Base-by-base conservation (phyloP, 768 basidiomycete species). In the Mrakia blollopis region DNA sequence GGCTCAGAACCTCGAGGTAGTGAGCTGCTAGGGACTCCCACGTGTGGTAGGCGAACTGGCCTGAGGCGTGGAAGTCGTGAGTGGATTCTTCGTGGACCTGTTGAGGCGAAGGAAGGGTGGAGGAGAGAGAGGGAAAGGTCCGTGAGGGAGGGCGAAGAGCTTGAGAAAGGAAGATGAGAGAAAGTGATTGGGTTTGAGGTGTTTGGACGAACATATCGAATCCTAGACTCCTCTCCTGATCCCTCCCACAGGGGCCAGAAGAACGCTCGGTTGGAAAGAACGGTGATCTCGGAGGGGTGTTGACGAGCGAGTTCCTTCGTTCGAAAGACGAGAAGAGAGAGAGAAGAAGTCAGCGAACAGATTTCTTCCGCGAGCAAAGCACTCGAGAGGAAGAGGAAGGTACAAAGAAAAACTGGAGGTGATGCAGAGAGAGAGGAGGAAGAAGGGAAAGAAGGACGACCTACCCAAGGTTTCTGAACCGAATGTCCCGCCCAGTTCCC, bases 191-290 rank as follows among this genome's bases (percentile, higher is more conserved):
- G 67, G 13, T 21, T 8, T 3, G 39, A 47, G 41, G 23, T 14
- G 52, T 61, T 81, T 65, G n/a, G 82, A 80, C 77, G 82, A 81
- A 74, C 77, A 30, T 78, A 78, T 21, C 68, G 73, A 35, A 78
- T 78, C n/a, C 73, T 35, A 10, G 73, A 74, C n/a, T 68, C 73
- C 47, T 62, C 73, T 25, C 73, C 73, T 25, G 81, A 79, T 1
- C 84, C 84, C 52, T 81, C 80, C 84, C 84, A 84, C 75, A 83
- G 80, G 23, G 84, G 84, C 82, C 82, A 84, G 78, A 84, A 84
- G 79, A 84, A 84, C 13, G 84, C 84, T 13, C 81, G 67, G n/a
- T 81, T 79, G 23, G 73, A 77, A 32, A 84, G 73, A 16, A 84
- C 84, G 54, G 83, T 83, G 10, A 83, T 75, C 44, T 84, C 83